Evolutionary conservation across 2,329 filamentous ascomycete species (phyloP), one percentile per base, ranked within the genome.

Genomic region (Paecilomyces fulvus): DNA sequence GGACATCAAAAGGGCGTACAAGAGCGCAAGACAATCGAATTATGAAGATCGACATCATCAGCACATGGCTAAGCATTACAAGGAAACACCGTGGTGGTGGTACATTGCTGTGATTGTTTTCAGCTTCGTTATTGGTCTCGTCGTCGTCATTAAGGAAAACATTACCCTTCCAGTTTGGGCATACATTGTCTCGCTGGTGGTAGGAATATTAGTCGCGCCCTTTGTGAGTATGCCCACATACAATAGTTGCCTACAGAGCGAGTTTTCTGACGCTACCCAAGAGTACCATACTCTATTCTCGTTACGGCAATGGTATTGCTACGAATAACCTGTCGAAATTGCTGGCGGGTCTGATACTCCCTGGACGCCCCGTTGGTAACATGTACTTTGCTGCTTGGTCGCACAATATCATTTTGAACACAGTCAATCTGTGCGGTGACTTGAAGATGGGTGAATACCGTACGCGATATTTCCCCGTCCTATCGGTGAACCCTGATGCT

Each of bases 371-470:
- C 0, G 61, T 83, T 3, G 80, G 79, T 2, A 83, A 83, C 65
- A 80, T 83, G 77, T 83, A 82, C 65, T 83, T 83, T 63, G 78
- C 80, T 7, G 77, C 77, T 10, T 83, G 80, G 80, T 83, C 80
- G 1, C 81, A 84, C 66, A 81, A 78, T 37, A 78, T 83, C 52
- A 82, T 84, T 52, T 11, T 56, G 2, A 80, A 80, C 52, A 69
- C 74, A 0, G 77, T 83, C 49, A 78, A 70, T 55, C 68, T 84
- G 6, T 79, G 73, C 37, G 78, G 75, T 51, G 80, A 83, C 59
- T 64, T 84, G 23, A 84, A 84, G 68, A 76, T 83, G 73, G 82
- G 81, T 20, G 79, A 83, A 70, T 84, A 84, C 53, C 75, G 79
- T 79, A 68, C 53, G 76, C 70, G 3, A 20, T 14, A 0, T 3